Evolutionary conservation across 768 basidiomycete species (phyloP), one percentile per base, ranked within the genome.

Genomic region (Collybiopsis luxurians): DNA sequence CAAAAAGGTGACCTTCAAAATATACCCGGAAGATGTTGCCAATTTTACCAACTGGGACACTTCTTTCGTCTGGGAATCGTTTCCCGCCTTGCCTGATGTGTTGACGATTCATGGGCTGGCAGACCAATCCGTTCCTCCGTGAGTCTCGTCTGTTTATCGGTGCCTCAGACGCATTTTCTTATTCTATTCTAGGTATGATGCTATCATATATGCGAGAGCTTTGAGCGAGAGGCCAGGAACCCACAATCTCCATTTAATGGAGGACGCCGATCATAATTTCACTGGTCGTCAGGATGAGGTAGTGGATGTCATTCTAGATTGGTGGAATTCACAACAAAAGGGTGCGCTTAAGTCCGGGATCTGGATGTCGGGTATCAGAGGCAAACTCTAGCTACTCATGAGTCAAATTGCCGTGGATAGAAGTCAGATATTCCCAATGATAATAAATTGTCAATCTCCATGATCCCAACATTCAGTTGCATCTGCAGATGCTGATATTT

Each of bases 251-350:
- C 79, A 86, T 64, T 72, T 87, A 24, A 71, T 90, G 38, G 91
- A 92, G 67, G 80, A 79, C 43, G 88, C 86, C 7, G 89, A 91
- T 71, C 91, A 92, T 65, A 92, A 92, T 69, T 88, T 86, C 63
- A 84, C 82, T 23, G 83, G 85, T 23, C 79, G 80, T 55, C 81
- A 83, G 60, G 86, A 89, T 54, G 82, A 89, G 50, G 77, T 92
- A 13, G 83, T 89, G 19, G 80, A 81, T 34, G 76, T 77, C 28
- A 83, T 93, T 53, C 68, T 90, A 26, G 81, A 82, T 38, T 93
- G 90, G 90, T 84, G 80, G 78, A 71, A 75, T 19, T 68, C 72
- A 39, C 74, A 77, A 31, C 63, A 75, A 55, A 70, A 69, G n/a
- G 74, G 79, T 7, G 70, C 73, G 44, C 67, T 90, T 45, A 75